Conservation (phyloP, 495 filamentous ascomycete species). For the Trypethelium eluteriae region DNA sequence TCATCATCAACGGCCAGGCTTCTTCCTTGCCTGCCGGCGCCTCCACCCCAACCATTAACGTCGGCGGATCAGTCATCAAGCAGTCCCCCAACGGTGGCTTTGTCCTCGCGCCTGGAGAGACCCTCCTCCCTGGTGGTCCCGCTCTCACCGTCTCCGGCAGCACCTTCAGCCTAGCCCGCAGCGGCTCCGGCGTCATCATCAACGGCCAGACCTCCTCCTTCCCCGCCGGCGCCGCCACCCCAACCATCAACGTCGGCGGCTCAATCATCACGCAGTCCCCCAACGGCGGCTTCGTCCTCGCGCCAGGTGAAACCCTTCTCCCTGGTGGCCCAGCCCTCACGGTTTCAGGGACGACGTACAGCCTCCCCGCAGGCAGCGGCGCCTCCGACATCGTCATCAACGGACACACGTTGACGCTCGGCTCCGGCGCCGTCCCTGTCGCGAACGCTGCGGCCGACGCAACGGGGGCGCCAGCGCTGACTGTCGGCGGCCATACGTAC, state of each 20-base stretch:
- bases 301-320: neutral
- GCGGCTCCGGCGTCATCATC: conserved; percentile 13
- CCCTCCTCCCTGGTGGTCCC: neutral
- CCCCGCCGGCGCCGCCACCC: neutral
- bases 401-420: conserved; percentile 11
- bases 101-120: neutral
- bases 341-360: neutral
- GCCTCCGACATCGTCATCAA: conserved; percentile 16
- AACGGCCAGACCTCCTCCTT: conserved; percentile 12
- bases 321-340: conserved; percentile 1
- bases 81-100: neutral
- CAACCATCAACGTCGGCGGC: conserved; percentile 14
- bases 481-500: conserved; percentile 29
- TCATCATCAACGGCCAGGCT: conserved; percentile 9
- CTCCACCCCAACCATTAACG: neutral
- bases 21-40: neutral
- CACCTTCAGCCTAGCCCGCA: neutral
- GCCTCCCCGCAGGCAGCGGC: conserved; percentile 5
- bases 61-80: conserved; percentile 16
- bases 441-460: conserved; percentile 12
- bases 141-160: neutral
- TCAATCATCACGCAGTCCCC: conserved; percentile 11
- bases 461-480: conserved; percentile 30
- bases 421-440: neutral
- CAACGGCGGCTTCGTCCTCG: neutral